Percentiles rank a stretch among this genome's conserved stretches.
These are phyloP conservation scores for Fusarium bactridioides DNA, from an alignment of 2,329 filamentous ascomycete genomes.

Conservation along the genomic window DNA sequence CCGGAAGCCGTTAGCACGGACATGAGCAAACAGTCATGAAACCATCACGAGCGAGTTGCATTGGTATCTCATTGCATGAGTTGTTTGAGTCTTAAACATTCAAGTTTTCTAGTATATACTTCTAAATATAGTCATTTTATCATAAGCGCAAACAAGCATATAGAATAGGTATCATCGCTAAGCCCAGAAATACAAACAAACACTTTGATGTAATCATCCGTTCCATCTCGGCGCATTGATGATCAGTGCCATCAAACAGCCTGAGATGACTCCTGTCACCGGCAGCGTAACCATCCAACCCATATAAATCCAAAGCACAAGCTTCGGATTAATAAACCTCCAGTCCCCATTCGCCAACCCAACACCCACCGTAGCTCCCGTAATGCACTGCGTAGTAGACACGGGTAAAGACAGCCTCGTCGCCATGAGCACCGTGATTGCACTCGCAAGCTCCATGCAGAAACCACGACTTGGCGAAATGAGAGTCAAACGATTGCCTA, in stretches of 20 bases:
- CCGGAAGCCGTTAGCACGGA: not conserved
- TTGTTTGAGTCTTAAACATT: no score
- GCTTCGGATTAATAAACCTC: constrained; percentile 68
- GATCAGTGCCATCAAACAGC: constrained; percentile 62
- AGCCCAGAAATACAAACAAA: not conserved
- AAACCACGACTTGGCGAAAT: constrained; percentile 67
- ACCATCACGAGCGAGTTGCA: not conserved
- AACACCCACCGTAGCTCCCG: constrained; percentile 69
- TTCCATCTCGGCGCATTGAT: constrained; percentile 59
- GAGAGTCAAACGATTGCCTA: constrained; percentile 68
- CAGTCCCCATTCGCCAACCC: constrained; percentile 66
- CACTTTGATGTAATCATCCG: not conserved
- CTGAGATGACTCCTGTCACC: constrained; percentile 58
- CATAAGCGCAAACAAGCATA: not conserved
- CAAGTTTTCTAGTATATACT: not conserved
- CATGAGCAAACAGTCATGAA: not conserved
- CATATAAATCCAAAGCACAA: constrained; percentile 64
- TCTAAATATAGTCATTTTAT: not conserved
- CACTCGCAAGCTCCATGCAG: constrained; percentile 67
- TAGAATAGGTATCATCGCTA: constrained; percentile 10
- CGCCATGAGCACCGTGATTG: constrained; percentile 68
- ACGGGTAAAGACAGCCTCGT: constrained; percentile 64
- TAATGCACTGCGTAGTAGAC: constrained; percentile 72
- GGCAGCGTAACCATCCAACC: constrained; percentile 62
- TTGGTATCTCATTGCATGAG: not conserved